Percentiles rank a stretch among this genome's conserved stretches.
phyloP scores from a whole-genome alignment of 2,329 filamentous ascomycete species.

The Pseudocercospora pini-densiflorae region DNA sequence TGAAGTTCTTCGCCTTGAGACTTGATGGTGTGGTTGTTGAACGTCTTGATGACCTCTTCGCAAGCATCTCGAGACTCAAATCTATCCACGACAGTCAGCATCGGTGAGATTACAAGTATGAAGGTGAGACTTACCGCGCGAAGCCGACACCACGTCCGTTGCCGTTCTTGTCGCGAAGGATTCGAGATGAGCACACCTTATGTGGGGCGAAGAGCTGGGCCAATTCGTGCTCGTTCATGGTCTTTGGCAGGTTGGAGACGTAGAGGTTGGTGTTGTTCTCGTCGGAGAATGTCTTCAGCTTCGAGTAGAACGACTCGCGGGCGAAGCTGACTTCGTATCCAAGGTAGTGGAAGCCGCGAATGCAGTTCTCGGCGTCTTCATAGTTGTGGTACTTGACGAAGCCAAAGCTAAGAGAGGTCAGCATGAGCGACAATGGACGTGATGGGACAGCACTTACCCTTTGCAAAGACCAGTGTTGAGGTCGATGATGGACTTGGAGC shows the following conservation, averaged over 20 bases:
- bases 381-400: slow-evolving; percentile 95
- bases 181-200: slow-evolving; percentile 90
- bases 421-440: slow-evolving; percentile 22
- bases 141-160: slow-evolving; percentile 97
- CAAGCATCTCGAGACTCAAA: slow-evolving; percentile 90
- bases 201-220: slow-evolving; percentile 78
- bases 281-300: slow-evolving; percentile 94
- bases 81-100: slow-evolving; percentile 52
- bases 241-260: slow-evolving; percentile 93
- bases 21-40: slow-evolving; percentile 68
- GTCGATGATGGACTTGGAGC: slow-evolving; percentile 98
- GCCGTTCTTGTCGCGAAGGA: slow-evolving; percentile 87
- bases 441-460: slow-evolving; percentile 64
- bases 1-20: slow-evolving; percentile 75
- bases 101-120: slow-evolving; percentile 11
- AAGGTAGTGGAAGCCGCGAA: slow-evolving; percentile 90
- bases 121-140: slow-evolving; percentile 70
- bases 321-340: slow-evolving; percentile 99
- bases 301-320: slow-evolving; percentile 95
- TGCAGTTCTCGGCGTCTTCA: slow-evolving; percentile 90
- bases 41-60: slow-evolving; percentile 84
- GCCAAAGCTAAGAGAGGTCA: slow-evolving; percentile 71
- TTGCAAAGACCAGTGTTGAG: slow-evolving; percentile 92
- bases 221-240: slow-evolving; percentile 85
- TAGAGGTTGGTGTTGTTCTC: slow-evolving; percentile 92